These are phyloP conservation scores for Neofusicoccum cordaticola DNA, from an alignment of 2,329 filamentous ascomycete genomes.

Conservation along the genomic window DNA sequence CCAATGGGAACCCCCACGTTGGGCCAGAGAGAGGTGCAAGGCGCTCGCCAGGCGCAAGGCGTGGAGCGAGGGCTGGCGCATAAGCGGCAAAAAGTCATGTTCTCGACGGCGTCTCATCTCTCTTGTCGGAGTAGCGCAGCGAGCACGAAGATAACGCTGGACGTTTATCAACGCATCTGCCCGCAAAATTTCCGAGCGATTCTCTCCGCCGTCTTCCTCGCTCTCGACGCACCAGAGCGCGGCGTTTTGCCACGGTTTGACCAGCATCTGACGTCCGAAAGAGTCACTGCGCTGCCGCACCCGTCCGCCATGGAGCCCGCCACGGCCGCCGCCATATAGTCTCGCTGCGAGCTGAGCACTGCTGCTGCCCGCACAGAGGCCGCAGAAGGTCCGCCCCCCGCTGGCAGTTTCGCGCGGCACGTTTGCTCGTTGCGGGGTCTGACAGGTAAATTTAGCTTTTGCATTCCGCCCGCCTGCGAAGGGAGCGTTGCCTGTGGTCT, in stretches of 20 bases:
- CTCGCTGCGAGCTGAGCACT: neutral
- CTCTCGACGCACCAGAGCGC: neutral
- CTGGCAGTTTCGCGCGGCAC: neutral
- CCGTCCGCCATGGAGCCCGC: neutral
- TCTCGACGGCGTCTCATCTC: neutral
- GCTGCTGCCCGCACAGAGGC: neutral
- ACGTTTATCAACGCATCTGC: neutral
- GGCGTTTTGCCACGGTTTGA: neutral
- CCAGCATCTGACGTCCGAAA: neutral
- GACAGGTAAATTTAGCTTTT: neutral
- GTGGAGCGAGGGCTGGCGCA: neutral
- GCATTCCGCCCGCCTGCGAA: neutral
- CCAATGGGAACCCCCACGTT: constrained; percentile 2
- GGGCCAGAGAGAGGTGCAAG: neutral
- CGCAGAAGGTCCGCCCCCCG: neutral
- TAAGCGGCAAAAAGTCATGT: neutral
- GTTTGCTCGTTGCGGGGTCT: neutral
- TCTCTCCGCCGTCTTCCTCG: neutral
- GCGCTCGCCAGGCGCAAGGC: neutral
- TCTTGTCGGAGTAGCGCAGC: neutral
- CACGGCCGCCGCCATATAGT: neutral
- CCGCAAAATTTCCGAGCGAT: neutral
- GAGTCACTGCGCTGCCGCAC: neutral
- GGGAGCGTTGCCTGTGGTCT: neutral
- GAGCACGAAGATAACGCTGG: no score